Percentiles rank a stretch among this genome's conserved stretches.
phyloP scores from a whole-genome alignment of 1,139 yeast species.

The Yamadazyma blattariae region DNA sequence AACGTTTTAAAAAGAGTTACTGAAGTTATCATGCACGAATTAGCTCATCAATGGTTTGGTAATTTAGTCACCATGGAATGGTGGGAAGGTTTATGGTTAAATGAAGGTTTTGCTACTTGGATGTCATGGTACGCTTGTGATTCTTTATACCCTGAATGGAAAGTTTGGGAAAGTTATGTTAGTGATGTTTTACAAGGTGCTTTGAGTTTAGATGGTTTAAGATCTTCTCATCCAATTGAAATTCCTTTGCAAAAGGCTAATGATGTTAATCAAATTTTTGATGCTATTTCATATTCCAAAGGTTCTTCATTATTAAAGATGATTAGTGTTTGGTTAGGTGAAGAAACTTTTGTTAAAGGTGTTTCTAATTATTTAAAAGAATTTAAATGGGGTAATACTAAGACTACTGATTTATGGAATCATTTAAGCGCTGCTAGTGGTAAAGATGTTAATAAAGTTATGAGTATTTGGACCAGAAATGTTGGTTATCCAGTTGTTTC shows the following conservation, averaged over 20 bases:
- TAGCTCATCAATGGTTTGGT: slow-evolving; percentile 69
- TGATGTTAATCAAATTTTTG: slow-evolving; percentile 58
- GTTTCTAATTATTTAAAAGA: slow-evolving; percentile 70
- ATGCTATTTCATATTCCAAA: slow-evolving; percentile 67
- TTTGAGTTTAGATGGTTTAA: slow-evolving; percentile 49
- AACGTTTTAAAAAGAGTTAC: slow-evolving; percentile 50
- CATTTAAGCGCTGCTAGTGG: slow-evolving; percentile 76
- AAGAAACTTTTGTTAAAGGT: slow-evolving; percentile 67
- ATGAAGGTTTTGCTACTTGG: slow-evolving; percentile 65
- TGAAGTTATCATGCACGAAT: slow-evolving; percentile 58
- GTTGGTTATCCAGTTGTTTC: slow-evolving; percentile 80
- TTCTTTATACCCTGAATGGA: slow-evolving; percentile 55
- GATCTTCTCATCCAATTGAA: slow-evolving; percentile 58
- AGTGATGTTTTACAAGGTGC: slow-evolving; percentile 51
- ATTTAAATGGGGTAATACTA: slow-evolving; percentile 78
- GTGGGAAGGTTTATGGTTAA: slow-evolving; percentile 65
- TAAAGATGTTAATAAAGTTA: slow-evolving; percentile 67
- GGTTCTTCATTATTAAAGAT: slow-evolving; percentile 79
- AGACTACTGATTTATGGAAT: slow-evolving; percentile 80
- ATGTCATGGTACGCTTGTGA: slow-evolving; percentile 54
- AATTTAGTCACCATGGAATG: slow-evolving; percentile 61
- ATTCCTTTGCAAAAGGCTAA: slow-evolving; percentile 53
- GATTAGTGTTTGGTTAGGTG: slow-evolving; percentile 73
- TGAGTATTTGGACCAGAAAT: slow-evolving; percentile 84
- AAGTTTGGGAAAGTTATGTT: slow-evolving; percentile 53